Percentiles rank a stretch among this genome's conserved stretches.
Conservation (phyloP, 257 asterid genomes). For the Solanum sejunctum region DNA sequence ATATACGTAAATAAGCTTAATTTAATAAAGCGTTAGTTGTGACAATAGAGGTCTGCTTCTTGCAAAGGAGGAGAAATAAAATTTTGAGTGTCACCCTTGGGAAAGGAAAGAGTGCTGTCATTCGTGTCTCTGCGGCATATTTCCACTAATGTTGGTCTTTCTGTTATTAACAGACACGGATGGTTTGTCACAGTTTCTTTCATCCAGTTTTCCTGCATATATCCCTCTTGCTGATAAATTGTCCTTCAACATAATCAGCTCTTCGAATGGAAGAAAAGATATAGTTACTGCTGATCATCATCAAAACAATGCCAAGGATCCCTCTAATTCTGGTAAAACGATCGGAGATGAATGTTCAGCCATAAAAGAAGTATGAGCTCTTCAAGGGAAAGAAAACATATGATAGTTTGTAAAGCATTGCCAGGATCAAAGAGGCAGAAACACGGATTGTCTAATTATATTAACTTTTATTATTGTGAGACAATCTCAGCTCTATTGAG, state of each 20-base stretch:
- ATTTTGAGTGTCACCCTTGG: not conserved
- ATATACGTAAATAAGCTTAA: not conserved
- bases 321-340: not conserved
- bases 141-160: not conserved
- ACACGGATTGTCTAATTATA: not conserved
- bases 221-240: slow-evolving; percentile 27
- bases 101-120: not conserved
- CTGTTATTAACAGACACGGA: slow-evolving; percentile 32
- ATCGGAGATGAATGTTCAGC: not conserved
- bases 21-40: not conserved
- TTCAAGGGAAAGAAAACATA: not conserved
- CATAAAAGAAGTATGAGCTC: not conserved
- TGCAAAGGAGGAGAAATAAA: not conserved
- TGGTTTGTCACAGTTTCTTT: slow-evolving; percentile 29
- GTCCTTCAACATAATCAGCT: slow-evolving; percentile 36
- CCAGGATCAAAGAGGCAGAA: not conserved
- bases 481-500: not conserved
- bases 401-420: not conserved
- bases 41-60: not conserved
- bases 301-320: not conserved
- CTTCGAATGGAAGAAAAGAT: slow-evolving; percentile 25
- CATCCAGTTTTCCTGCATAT: slow-evolving; percentile 22
- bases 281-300: not conserved
- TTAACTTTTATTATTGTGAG: not conserved
- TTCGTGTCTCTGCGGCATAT: not conserved